phyloP scores from a whole-genome alignment of 2,329 filamentous ascomycete species.

The Pseudomassariella vexata region DNA sequence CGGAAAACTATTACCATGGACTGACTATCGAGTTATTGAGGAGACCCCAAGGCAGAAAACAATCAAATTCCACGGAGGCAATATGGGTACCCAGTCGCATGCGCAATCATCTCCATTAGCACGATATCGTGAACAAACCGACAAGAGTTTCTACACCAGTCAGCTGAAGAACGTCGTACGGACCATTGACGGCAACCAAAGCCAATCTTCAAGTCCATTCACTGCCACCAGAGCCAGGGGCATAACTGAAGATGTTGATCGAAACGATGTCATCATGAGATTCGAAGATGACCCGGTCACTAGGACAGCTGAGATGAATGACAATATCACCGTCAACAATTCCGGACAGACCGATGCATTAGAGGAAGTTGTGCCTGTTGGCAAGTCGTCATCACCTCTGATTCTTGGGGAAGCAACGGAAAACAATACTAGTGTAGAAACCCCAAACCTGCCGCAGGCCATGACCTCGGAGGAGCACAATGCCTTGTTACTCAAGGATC shows the following conservation, averaged over 20 bases:
- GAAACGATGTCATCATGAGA: too few relatives aligned
- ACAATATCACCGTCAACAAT: too few relatives aligned
- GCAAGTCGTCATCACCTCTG: too few relatives aligned
- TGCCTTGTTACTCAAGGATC: conserved; percentile 74
- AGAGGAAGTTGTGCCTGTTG: too few relatives aligned
- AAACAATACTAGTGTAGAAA: too few relatives aligned
- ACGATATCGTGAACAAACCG: conserved; percentile 76
- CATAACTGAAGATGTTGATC: neutral
- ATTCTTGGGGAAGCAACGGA: too few relatives aligned
- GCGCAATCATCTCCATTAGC: conserved; percentile 39
- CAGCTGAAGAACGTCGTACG: conserved; percentile 48
- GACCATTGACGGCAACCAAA: conserved; percentile 13
- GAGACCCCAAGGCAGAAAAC: conserved; percentile 80
- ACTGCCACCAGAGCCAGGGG: too few relatives aligned
- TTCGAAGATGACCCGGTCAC: too few relatives aligned
- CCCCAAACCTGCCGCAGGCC: conserved; percentile 15
- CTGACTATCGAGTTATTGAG: conserved; percentile 75
- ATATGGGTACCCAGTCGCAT: conserved; percentile 61
- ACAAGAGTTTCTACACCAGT: conserved; percentile 74
- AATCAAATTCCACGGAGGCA: conserved; percentile 56
- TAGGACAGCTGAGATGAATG: too few relatives aligned
- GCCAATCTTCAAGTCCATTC: conserved; percentile 1
- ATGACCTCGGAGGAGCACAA: conserved; percentile 93
- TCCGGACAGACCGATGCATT: too few relatives aligned
- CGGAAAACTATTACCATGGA: conserved; percentile 79